phyloP scores from a whole-genome alignment of 83 land plant species.

The Thuja plicata region DNA sequence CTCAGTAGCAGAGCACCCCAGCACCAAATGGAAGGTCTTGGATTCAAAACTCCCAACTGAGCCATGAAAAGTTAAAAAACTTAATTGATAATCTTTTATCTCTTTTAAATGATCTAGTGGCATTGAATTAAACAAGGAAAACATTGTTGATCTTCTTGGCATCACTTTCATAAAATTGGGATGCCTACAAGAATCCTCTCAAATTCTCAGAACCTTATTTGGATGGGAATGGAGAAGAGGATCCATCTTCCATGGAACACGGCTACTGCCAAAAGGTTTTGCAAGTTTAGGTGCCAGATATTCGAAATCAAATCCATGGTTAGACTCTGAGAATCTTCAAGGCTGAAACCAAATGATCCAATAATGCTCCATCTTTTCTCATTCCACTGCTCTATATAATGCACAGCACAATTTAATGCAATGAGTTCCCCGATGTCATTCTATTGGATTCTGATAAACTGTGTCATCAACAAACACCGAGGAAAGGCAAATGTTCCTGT shows the following conservation, averaged over 20 bases:
- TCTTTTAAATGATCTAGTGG: background rate
- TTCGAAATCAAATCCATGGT: background rate
- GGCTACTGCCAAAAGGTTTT: background rate
- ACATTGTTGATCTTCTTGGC: background rate
- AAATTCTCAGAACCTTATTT: background rate
- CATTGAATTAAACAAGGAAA: background rate
- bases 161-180: background rate
- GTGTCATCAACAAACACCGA: background rate
- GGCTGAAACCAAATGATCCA: background rate
- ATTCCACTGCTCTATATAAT: background rate
- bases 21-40: too few species aligned
- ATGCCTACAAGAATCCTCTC: background rate
- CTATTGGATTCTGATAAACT: background rate
- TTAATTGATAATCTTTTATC: background rate
- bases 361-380: background rate
- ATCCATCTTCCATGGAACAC: background rate
- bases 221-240: background rate
- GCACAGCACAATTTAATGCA: background rate
- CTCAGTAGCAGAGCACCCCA: too few species aligned
- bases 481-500: background rate
- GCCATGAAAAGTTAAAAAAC: too few species aligned
- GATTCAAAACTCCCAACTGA: too few species aligned
- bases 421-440: background rate
- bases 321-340: background rate
- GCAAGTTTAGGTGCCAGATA: background rate